Evolutionary conservation across 768 basidiomycete genomes (phyloP), one percentile per base, ranked within the genome.

Genomic region (Amyloporia xantha): DNA sequence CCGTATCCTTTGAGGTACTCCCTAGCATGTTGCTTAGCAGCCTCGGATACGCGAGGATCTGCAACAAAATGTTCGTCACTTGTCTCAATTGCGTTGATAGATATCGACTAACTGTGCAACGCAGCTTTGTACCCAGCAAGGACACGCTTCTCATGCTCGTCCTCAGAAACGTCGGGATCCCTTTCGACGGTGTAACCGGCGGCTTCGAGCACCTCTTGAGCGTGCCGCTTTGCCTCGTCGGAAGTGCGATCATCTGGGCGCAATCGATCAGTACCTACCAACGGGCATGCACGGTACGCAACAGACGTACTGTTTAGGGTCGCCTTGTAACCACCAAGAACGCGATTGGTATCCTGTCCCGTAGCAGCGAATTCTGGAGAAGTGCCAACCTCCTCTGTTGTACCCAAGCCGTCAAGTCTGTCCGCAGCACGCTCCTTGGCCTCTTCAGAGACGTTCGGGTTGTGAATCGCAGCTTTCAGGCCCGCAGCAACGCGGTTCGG

Each of bases 41-140:
- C 75, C 12, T 65, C 62, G 1, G 75, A 76, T 1, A 77, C 75
- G 15, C 66, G 66, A 17, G 74, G 68, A 47, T 76, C 75, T 76
- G 10, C n/a, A 11, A n/a, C 33, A 39, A 10, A 7, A 39, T 7
- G 38, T n/a, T 6, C 38, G 20, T 39, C 11, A 61, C 47, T 59
- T 44, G 21, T 4, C 28, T 12, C 4, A 15, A 3, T 38, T 21
- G 24, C 13, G 27, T 21, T n/a, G 33, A 4, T 3, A 12, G n/a
- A 17, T 20, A 25, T 11, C 5, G 36, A 58, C 73, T 40, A 52
- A 79, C 78, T 81, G 43, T 62, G 54, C 2, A 81, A 56, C 1
- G 79, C 71, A 24, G 79, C 77, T 52, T 81, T 81, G 60, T 79
- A 79, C 9, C 79, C 79, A 0, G 69, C 79, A 4, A 76, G 57